Evolutionary conservation across 2,329 filamentous ascomycete species (phyloP), one percentile per base, ranked within the genome.

Genomic region (Monilinia fructigena): DNA sequence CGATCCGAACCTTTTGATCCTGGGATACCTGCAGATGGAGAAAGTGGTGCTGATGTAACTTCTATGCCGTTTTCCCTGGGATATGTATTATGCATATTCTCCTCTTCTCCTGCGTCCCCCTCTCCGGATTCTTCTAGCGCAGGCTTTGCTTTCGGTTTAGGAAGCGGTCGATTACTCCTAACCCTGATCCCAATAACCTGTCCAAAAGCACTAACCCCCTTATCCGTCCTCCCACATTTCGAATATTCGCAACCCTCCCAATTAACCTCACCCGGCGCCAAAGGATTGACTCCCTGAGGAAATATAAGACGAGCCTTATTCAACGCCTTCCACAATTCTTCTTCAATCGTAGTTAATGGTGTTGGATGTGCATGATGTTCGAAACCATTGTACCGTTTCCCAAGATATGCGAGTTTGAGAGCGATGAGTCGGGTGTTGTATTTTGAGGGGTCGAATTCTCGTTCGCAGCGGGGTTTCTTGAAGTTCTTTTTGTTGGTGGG

Each of bases 121-220:
- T 60, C 69, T 14, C 31, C 67, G 7, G 59, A 71, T 23, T 52
- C 72, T 7, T 63, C 58, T 40, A 69, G 66, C 14, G 28, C 48
- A 10, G 45, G 4, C 14, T 20, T 45, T 7, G 35, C 14, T 62
- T 71, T 75, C 66, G 56, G 72, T 69, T 71, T 77, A 65, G 78
- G 78, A 62, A 89, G 75, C 1, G 92, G 92, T 71, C 85, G 81
- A 73, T 90, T 90, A 78, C 93, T 97, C 75, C 94, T 83, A 20
- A 99, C 88, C 65, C 89, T 82, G 52, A 99, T 80, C 0, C 88
- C 90, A 74, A 99, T 87, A 66, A 99, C 95, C 80, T 99, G 95
- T 0, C 95, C 95, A 80, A 99, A 99, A 3, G 95, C 93, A 78
- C 93, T 97, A 47, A 99, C 95, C 16, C 95, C 95, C 64, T 88